Evolutionary conservation across 257 asterid species (phyloP), one percentile per base, ranked within the genome.

Genomic region (Verbascum thapsus): DNA sequence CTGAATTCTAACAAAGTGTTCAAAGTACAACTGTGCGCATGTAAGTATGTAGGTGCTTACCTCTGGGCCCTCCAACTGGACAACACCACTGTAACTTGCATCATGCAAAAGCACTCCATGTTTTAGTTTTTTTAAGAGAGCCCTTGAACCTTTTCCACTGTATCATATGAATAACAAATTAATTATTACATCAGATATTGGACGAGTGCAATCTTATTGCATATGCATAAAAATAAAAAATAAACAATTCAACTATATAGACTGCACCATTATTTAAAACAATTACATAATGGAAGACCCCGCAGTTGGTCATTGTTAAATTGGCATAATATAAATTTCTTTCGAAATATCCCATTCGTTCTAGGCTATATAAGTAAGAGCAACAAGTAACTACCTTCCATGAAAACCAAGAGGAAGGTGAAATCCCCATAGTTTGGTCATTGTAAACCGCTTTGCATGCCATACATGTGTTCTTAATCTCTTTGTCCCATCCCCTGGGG

Each of bases 71-170:
- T 87, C 87, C 69, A 92, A 71, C 77, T 85, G 96, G 70, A 87
- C 72, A 58, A 79, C 75, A 23, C 83, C 68, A 72, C 58, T 67
- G 76, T 89, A 89, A 80, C 97, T 89, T 37, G 96, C 86, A 43
- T 92, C 97, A 64, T 92, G 96, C 71, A 87, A 74, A 68, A 92
- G 85, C 47, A 77, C 95, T 45, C 94, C 91, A 34, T 69, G 44
- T 56, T 76, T 80, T 52, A 82, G 53, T 67, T 81, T 85, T 81
- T 83, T 87, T 75, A 89, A 60, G 66, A 92, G 72, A 70, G 96
- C 91, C 75, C 94, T 83, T 19, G 96, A 86, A 41, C 98, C 98
- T 71, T 81, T 80, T 37, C 96, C 97, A 13, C 98, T 92, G 79
- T 79, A 74, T 76, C 48, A 74, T 51, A 67, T 37, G 60, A 44